These are phyloP conservation scores for Rhodotorula sp. DNA, from an alignment of 1,284 basidiomycete genomes.

Conservation along the genomic window DNA sequence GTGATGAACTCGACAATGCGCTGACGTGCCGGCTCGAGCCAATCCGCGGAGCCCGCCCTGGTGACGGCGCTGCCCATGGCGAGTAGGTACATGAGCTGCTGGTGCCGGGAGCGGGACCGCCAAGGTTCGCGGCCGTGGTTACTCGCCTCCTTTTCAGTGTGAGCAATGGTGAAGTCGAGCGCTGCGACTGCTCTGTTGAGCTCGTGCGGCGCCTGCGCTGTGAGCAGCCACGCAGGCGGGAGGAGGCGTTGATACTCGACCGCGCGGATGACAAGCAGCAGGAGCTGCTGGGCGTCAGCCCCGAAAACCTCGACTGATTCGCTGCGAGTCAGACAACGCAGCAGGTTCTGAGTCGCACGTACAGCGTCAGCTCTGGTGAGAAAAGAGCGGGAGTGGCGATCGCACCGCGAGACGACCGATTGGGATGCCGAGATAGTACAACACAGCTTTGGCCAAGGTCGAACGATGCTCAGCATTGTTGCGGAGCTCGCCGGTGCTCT, in stretches of 20 bases:
- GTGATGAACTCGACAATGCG: background rate
- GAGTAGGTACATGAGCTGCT: background rate
- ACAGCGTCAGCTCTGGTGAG: no score
- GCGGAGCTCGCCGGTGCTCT: background rate
- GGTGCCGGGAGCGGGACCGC: background rate
- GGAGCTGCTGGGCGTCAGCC: background rate
- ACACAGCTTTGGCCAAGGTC: background rate
- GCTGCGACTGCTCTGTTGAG: no score
- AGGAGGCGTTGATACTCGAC: background rate
- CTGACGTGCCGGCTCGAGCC: no score
- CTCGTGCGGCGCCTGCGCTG: no score
- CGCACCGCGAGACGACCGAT: background rate
- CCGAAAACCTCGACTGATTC: no score
- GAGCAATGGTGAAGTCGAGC: background rate
- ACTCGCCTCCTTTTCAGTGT: no score
- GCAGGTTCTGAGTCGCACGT: background rate
- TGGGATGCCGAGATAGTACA: no score
- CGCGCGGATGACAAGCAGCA: background rate
- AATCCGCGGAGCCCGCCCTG: background rate
- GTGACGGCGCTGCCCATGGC: no score
- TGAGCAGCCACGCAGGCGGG: no score
- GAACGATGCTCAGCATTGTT: background rate
- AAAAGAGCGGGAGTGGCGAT: no score
- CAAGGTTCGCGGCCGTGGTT: background rate
- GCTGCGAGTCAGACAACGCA: background rate